Evolutionary conservation across 1,139 yeast species (phyloP), one percentile per base, ranked within the genome.

Genomic region (Yamadazyma conglobata): DNA sequence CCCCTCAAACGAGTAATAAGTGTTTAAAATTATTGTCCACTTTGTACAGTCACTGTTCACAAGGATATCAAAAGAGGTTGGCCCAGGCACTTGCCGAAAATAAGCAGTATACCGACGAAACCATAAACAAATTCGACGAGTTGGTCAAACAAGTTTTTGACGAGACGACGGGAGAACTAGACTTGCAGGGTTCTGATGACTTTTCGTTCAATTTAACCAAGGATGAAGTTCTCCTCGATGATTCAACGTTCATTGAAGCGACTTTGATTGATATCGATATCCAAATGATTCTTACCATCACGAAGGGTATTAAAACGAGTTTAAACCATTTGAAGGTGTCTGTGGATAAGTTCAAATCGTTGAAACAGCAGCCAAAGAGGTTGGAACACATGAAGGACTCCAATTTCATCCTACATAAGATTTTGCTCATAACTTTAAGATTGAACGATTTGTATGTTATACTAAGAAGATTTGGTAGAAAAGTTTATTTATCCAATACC

Each of bases 51-150:
- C 66, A 61, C 32, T 66, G 80, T 10, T 49, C 65, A 9, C 60
- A 59, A 13, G 73, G 78, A 0, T 76, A 77, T 43, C 63, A 66
- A 32, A 70, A 64, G 37, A 63, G 69, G 32, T 46, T 74, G 31
- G 62, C 55, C 13, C 69, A 56, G 34, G 70, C 77, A 1, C 52
- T 58, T 3, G 30, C 24, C 48, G 24, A 78, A 68, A 36, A 52
- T 41, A 25, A 32, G 27, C 12, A 35, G 20, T n/a, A 10, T 17
- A 29, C 28, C 19, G 32, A 31, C 6, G 25, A 27, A 10, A 10
- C 15, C 11, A 12, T 26, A 6, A 27, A 27, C 14, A 21, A 32
- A 8, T 37, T 19, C 18, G 38, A 35, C 14, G 15, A 21, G n/a
- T 3, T 34, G 5, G 15, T 38, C 5, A 25, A 26, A 5, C 32